These are phyloP conservation scores for Fusarium staphyleae DNA, from an alignment of 2,329 filamentous ascomycete species.

Conservation along the genomic window DNA sequence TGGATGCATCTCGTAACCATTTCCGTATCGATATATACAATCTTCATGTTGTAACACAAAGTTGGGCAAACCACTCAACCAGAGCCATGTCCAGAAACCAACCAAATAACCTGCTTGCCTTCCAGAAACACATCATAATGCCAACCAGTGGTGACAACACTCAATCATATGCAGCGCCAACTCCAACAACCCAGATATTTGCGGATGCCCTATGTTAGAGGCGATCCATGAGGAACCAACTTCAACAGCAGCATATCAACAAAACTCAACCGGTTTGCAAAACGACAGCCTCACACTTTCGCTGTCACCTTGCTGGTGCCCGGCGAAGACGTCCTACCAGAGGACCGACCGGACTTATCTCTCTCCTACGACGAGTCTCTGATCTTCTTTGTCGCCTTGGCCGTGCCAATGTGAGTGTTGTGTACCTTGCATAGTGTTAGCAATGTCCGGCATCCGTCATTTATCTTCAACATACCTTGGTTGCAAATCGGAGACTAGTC, in stretches of 20 bases:
- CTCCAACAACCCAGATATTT: constrained; percentile 32
- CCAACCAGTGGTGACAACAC: constrained; percentile 28
- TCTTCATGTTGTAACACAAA: constrained; percentile 19
- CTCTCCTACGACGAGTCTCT: constrained; percentile 45
- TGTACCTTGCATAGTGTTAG: constrained; percentile 62
- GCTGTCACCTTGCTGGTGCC: constrained; percentile 1
- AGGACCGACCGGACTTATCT: not conserved
- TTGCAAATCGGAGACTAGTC: constrained; percentile 94
- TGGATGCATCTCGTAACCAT: constrained; percentile 25
- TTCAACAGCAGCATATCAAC: constrained; percentile 4
- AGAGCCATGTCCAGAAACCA: constrained; percentile 33
- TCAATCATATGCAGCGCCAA: constrained; percentile 36
- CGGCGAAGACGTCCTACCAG: constrained; percentile 10
- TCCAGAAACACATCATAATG: constrained; percentile 30
- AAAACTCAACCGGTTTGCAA: constrained; percentile 8
- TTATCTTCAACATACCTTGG: constrained; percentile 68
- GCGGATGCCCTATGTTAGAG: constrained; percentile 15
- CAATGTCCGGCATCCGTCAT: not conserved
- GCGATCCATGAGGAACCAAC: constrained; percentile 18
- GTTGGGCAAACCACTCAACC: constrained; percentile 1
- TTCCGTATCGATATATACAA: constrained; percentile 37
- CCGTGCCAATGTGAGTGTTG: constrained; percentile 91
- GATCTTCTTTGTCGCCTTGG: constrained; percentile 75
- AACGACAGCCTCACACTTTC: not conserved
- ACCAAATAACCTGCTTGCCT: constrained; percentile 27